phyloP scores from a whole-genome alignment of 371 early-diverging fungal species.

The Apophysomyces elegans region DNA sequence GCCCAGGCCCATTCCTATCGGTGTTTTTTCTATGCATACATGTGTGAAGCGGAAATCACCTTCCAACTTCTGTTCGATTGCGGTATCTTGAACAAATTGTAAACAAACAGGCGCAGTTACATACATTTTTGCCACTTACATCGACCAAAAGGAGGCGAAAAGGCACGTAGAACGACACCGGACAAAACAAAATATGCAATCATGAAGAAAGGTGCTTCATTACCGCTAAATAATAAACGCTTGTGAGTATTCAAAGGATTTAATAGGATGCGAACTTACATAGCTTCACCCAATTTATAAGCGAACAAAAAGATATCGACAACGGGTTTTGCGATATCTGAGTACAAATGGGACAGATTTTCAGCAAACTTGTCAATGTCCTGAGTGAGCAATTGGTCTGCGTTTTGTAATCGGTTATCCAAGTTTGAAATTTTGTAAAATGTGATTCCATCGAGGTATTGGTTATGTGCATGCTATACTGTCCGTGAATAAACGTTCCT shows the following conservation, averaged over 20 bases:
- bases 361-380: slow-evolving; percentile 88
- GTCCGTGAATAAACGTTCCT: background rate
- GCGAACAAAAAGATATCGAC: slow-evolving; percentile 87
- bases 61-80: slow-evolving; percentile 78
- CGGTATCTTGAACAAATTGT: slow-evolving; percentile 57
- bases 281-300: slow-evolving; percentile 82
- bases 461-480: slow-evolving; percentile 74
- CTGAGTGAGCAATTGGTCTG: slow-evolving; percentile 86
- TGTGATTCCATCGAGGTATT: slow-evolving; percentile 80
- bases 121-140: slow-evolving; percentile 43
- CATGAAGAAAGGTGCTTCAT: slow-evolving; percentile 78
- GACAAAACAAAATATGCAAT: slow-evolving; percentile 80
- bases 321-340: slow-evolving; percentile 83
- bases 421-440: slow-evolving; percentile 85
- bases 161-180: slow-evolving; percentile 72
- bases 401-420: slow-evolving; percentile 80
- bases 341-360: slow-evolving; percentile 75
- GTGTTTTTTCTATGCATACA: slow-evolving; percentile 40
- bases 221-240: slow-evolving; percentile 45
- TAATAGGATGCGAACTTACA: slow-evolving; percentile 48
- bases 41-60: slow-evolving; percentile 88
- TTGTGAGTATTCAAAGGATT: background rate
- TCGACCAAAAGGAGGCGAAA: slow-evolving; percentile 87
- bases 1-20: background rate
- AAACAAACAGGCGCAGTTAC: background rate